These are phyloP conservation scores for Dendrobium huoshanense DNA, from an alignment of 106 monocot species.

Conservation along the genomic window DNA sequence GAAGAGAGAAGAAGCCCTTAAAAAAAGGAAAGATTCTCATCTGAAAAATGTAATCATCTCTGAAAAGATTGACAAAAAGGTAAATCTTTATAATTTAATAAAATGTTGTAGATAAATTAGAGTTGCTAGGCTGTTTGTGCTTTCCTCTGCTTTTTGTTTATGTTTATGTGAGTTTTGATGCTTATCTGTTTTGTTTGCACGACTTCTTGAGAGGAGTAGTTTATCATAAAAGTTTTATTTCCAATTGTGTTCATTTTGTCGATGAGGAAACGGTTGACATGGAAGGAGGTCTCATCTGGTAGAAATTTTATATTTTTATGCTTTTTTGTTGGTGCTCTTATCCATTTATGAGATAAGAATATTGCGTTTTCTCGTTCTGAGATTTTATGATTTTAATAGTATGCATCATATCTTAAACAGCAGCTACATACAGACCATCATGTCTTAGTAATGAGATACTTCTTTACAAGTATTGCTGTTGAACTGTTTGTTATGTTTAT, in stretches of 20 bases:
- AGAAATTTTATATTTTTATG: neutral
- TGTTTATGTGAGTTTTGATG: neutral
- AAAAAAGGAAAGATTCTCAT: slow-evolving; percentile 84
- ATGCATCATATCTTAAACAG: neutral
- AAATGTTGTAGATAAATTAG: neutral
- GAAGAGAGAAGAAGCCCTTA: slow-evolving; percentile 78
- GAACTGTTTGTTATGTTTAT: neutral
- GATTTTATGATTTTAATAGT: neutral
- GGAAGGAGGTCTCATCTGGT: neutral
- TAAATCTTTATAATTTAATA: neutral
- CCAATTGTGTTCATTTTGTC: neutral
- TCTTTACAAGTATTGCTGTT: neutral
- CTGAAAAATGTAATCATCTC: slow-evolving; percentile 93
- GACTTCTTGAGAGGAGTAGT: neutral
- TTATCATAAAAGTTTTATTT: neutral
- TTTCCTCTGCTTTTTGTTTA: neutral
- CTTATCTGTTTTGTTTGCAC: neutral
- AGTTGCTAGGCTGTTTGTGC: neutral
- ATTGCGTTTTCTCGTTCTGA: neutral
- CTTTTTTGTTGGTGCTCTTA: neutral
- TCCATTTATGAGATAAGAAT: neutral
- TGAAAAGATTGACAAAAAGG: slow-evolving; percentile 81
- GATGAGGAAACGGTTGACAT: neutral
- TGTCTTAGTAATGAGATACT: neutral
- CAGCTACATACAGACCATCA: neutral